These are phyloP conservation scores for Tuctoria greenei DNA, from an alignment of 176 grass and related monocot species.

Conservation along the genomic window DNA sequence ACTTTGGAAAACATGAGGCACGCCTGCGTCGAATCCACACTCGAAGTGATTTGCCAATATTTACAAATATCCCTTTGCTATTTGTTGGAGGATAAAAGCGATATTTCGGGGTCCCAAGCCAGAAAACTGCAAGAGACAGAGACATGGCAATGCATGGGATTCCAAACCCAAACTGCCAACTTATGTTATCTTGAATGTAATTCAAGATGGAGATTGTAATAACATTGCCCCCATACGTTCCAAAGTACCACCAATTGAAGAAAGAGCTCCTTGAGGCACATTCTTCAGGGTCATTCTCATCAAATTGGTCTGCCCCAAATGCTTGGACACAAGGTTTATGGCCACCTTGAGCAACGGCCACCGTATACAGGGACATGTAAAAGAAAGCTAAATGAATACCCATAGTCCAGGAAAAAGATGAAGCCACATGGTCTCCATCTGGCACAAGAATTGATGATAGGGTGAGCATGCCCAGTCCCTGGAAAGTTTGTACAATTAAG, in stretches of 20 bases:
- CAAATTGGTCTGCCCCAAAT: constrained; percentile 70
- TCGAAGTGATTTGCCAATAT: constrained; percentile 20
- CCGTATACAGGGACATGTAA: constrained; percentile 50
- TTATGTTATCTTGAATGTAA: constrained; percentile 50
- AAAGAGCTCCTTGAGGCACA: constrained; percentile 46
- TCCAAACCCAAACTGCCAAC: constrained; percentile 55
- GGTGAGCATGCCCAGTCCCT: constrained; percentile 60
- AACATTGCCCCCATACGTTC: constrained; percentile 23
- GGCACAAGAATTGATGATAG: constrained; percentile 38
- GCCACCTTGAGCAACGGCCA: constrained; percentile 51
- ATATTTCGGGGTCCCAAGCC: constrained; percentile 42
- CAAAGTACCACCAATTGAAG: constrained; percentile 75
- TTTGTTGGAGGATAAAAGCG: constrained; percentile 39
- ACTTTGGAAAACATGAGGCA: constrained; percentile 13
- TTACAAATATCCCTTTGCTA: not conserved
- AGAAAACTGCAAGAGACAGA: constrained; percentile 47
- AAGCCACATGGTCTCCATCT: not conserved
- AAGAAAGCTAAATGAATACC: constrained; percentile 44
- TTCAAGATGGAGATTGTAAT: constrained; percentile 45
- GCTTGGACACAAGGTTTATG: constrained; percentile 64
- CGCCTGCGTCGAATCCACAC: constrained; percentile 6
- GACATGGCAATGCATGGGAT: constrained; percentile 49
- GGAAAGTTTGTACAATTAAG: not conserved
- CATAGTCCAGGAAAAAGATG: not conserved
- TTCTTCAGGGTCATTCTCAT: constrained; percentile 49